Evolutionary conservation across 2,329 filamentous ascomycete genomes (phyloP), one percentile per base, ranked within the genome.

Genomic region (Botryosphaeria dothidea): DNA sequence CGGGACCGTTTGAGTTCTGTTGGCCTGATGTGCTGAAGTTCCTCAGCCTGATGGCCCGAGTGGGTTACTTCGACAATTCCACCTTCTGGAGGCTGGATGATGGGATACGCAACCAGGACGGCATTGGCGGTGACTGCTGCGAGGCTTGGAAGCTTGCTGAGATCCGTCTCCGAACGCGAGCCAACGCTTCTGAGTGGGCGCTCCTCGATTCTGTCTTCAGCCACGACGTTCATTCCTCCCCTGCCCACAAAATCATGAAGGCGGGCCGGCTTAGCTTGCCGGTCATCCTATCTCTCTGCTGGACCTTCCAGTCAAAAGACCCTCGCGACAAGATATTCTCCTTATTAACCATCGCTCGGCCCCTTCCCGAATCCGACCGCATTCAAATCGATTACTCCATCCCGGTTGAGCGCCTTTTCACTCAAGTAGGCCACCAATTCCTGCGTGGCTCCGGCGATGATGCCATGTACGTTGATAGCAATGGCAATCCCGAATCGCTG

Each of bases 1-100:
- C 57, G 2, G 57, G 36, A 2, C 17, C 25, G 1, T 48, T 48
- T 17, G 57, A 61, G 27, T 61, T 49, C 21, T 48, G 23, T n/a
- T 61, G 57, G 57, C 38, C 57, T 2, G 57, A 61, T 15, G 43
- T 61, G n/a, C 57, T 61, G 8, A 46, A 61, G 19, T 61, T 61
- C 45, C 41, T 61, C 19, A 29, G 41, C 8, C 57, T 61, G 3
- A 27, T 61, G 17, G 41, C 38, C 5, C 57, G 38, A n/a, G 27
- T 61, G 13, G 57, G 57, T 6, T 61, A 61, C 45, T 61, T 61
- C 38, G 57, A 61, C 43, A 21, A 43, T 41, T 23, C 23, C 5
- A 34, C 25, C 21, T 61, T 61, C 45, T 61, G 57, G 57, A 41
- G 57, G 1, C 11, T 61, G n/a, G 57, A 61, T 27, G 15, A 61